Evolutionary conservation across 352 stramenopile genomes (phyloP), one percentile per base, ranked within the genome.

Genomic region (Blastocystis sp.): DNA sequence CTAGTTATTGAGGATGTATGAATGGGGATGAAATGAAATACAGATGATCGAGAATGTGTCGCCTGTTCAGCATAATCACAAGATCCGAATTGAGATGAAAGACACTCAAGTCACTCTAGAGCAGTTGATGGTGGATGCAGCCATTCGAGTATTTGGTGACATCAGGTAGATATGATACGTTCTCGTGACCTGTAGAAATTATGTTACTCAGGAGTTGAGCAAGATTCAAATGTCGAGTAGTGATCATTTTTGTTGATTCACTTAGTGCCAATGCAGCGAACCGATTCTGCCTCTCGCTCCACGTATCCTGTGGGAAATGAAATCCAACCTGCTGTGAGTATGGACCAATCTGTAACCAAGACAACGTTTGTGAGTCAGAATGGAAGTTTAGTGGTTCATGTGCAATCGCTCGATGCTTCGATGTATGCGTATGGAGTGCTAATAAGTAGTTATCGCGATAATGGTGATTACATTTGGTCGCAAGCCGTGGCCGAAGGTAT

Each of bases 371-470:
- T 56, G 30, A 37, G 34, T 16, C 43, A 53, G 9, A 53, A 85
- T 47, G 73, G 45, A n/a, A 53, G 59, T 8, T 45, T 85, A 2
- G 43, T 24, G 37, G 54, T 85, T 8, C 53, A 85, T 18, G 24
- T 85, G 11, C 73, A 85, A 41, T 50, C 55, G 45, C n/a, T 85
- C n/a, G 73, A 85, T 47, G 73, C 73, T 9, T 24, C 73, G 1
- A 85, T 85, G 53, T 76, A 7, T 11, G 65, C 20, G 13, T 55
- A 43, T 76, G 13, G 56, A 34, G 13, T 1, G 18, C 26, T 55
- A 4, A 76, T 11, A 37, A 9, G 30, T 76, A 76, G 65, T 13
- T 85, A 85, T 18, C 47, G 73, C 45, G 73, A 85, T 26, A 65
- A 39, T 24, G 69, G 39, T 8, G 69, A 81, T 18, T 43, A 24